phyloP scores from a whole-genome alignment of 208 protist species.

The Endotrypanum monterogeii region DNA sequence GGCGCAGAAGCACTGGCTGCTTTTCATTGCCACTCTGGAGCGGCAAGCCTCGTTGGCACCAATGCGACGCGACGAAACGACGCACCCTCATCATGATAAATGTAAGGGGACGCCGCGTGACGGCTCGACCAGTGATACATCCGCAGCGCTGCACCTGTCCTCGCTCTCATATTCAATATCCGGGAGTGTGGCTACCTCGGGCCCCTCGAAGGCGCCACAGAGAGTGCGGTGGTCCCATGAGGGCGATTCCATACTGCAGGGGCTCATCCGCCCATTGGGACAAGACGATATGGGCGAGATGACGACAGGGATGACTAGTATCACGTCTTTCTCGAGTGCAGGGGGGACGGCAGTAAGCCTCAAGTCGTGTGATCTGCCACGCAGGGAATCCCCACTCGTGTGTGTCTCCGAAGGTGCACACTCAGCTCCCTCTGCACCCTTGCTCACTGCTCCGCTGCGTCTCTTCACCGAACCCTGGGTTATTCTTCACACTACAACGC shows the following conservation, averaged over 20 bases:
- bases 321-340: not conserved
- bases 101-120: not conserved
- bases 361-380: not conserved
- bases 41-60: constrained; percentile 20
- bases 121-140: not conserved
- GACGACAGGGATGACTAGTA: not conserved
- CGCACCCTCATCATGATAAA: not conserved
- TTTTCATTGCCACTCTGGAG: constrained; percentile 20
- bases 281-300: constrained; percentile 1
- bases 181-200: not conserved
- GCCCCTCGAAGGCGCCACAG: not conserved
- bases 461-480: constrained; percentile 18
- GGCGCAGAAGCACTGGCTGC: constrained; percentile 22
- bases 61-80: not conserved
- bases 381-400: not conserved
- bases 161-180: not conserved
- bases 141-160: not conserved
- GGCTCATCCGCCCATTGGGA: not conserved
- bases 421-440: not conserved
- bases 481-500: constrained; percentile 21
- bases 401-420: not conserved
- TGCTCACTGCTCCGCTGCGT: constrained; percentile 8
- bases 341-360: not conserved
- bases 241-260: not conserved
- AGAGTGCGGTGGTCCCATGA: not conserved